Evolutionary conservation across 108 stramenopile genomes (phyloP).

Genomic region (Pseudonitzschia delicatissima): DNA sequence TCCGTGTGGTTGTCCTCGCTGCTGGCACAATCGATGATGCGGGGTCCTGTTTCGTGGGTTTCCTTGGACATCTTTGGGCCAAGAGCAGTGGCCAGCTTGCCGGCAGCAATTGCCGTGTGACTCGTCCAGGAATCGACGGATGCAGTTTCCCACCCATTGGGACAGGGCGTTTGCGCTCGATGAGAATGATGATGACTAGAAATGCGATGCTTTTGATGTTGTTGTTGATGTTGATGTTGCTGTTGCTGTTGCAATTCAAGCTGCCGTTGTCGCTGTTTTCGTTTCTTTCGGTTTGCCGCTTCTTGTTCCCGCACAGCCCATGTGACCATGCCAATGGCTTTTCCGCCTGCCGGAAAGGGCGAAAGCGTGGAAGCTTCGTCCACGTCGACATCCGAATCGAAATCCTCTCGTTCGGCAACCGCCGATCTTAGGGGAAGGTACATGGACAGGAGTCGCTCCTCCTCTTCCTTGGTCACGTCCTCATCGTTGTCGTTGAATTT

Average conservation of each 20-base stretch:
- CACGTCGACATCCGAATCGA: too few species aligned
- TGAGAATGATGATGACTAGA: too few species aligned
- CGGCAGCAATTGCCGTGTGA: not conserved
- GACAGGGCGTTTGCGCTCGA: too few species aligned
- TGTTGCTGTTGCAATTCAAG: not conserved
- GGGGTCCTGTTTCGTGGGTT: too few species aligned
- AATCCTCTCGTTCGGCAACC: too few species aligned
- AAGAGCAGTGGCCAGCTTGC: not conserved
- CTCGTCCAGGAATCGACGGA: not conserved
- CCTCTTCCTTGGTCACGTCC: not conserved
- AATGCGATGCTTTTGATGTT: too few species aligned
- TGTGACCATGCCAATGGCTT: not conserved
- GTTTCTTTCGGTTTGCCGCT: not conserved
- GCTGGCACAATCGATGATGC: not conserved
- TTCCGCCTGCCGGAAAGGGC: not conserved
- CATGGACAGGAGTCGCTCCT: slow-evolving; percentile 3
- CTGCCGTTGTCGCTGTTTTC: not conserved
- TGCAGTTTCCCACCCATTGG: not conserved
- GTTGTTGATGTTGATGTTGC: not conserved
- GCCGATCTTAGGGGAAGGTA: not conserved
- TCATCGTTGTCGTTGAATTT: not conserved
- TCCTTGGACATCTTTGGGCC: too few species aligned
- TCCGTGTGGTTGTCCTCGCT: not conserved
- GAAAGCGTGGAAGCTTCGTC: too few species aligned
- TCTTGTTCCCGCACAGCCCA: not conserved